phyloP scores from a whole-genome alignment of 2,329 filamentous ascomycete genomes.

The Torrubiella hemipterigena region DNA sequence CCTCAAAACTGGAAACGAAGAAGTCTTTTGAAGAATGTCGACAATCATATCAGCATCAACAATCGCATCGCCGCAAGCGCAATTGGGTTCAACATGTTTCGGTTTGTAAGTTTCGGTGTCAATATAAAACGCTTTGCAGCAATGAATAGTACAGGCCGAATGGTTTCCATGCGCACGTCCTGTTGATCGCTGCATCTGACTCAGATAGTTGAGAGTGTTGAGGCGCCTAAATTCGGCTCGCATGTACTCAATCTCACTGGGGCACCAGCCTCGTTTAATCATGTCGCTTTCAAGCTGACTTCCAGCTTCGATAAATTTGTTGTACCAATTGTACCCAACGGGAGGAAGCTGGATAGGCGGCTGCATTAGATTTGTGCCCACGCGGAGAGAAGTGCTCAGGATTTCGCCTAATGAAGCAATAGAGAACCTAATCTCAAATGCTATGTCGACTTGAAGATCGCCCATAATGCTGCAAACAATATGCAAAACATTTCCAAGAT shows the following conservation, averaged over 20 bases:
- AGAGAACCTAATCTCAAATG: constrained; percentile 13
- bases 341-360: constrained; percentile 7
- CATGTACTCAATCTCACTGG: constrained; percentile 17
- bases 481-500: constrained; percentile 11
- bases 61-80: constrained; percentile 11
- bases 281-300: constrained; percentile 13
- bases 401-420: constrained; percentile 16
- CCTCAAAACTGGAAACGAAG: constrained; percentile 11
- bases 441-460: constrained; percentile 9
- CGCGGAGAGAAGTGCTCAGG: constrained; percentile 8
- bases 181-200: constrained; percentile 10
- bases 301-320: constrained; percentile 8
- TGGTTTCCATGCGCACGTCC: constrained; percentile 12
- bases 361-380: constrained; percentile 1
- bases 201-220: constrained; percentile 13
- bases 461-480: constrained; percentile 9
- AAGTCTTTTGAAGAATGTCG: constrained; percentile 7
- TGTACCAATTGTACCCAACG: constrained; percentile 10
- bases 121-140: constrained; percentile 18
- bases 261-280: constrained; percentile 18
- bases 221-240: constrained; percentile 11
- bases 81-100: constrained; percentile 10
- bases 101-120: constrained; percentile 15
- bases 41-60: constrained; percentile 9
- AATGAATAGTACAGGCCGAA: constrained; percentile 11